Base-by-base conservation (phyloP, 2,329 filamentous ascomycete genomes). In the Ustulina deusta region DNA sequence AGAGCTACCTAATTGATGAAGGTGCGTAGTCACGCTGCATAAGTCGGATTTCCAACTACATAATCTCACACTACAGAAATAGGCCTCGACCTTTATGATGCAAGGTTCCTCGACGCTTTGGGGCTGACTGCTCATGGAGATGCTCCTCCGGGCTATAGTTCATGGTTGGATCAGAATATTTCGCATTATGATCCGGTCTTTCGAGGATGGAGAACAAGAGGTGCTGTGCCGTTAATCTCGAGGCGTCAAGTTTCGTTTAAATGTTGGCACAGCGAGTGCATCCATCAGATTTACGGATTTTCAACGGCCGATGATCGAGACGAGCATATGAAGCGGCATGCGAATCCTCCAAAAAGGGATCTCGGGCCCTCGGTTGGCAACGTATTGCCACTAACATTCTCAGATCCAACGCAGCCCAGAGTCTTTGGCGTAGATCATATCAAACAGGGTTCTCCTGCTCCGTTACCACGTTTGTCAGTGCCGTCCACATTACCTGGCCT, bases 251-350 rank as follows among this genome's bases (percentile, higher is more conserved):
- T 78, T 57, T 84, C 84, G 11, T 84, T 84, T 76, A 88, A 86
- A 75, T 89, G 87, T 76, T 83, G 80, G 77, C 80, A 88, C 69
- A 83, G 87, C 60, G 80, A 80, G 63, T 89, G 87, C 72, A 77
- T 86, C 66, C 83, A 86, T 75, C 89, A 87, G 75, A 83, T 89
- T 42, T 89, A 89, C 70, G 87, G 87, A 34, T 88, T 88, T 73
- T 74, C 80, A 40, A 83, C 81, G 64, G 79, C 79, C 42, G 79
- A 84, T 60, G 86, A 87, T 68, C 82, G 85, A 60, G 85, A 88
- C 63, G 79, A 80, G 40, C 87, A 89, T 74, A 74, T 80, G 46
- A 81, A 79, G 68, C 79, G 85, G 61, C 86, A 89, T 73, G 69
- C 72, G n/a, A 61, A 75, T 54, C 77, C 78, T 25, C 71, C 75